A percentile compares a stretch with the other conserved stretches of the same genome.
These are phyloP conservation scores for Fusarium sp. DNA, from an alignment of 2,329 filamentous ascomycete genomes.

Conservation along the genomic window DNA sequence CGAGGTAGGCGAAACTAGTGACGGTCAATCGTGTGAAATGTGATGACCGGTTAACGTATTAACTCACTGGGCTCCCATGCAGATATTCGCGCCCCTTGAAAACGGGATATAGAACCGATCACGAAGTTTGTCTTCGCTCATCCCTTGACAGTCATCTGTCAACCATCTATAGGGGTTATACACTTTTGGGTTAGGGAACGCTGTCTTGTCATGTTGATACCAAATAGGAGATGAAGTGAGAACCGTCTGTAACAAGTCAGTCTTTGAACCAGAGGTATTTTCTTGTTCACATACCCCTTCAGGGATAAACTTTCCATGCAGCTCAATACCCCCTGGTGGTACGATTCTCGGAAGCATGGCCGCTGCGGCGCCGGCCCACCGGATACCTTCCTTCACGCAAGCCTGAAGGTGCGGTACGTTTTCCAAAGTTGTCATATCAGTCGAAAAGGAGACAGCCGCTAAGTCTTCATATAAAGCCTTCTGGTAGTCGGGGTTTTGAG, in stretches of 20 bases:
- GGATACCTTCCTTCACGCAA: conserved; percentile 46
- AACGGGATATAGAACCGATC: conserved; percentile 48
- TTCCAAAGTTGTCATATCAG: conserved; percentile 41
- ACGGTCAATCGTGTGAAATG: not conserved
- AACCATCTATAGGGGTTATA: conserved; percentile 47
- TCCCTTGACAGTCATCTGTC: not conserved
- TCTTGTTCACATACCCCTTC: conserved; percentile 21
- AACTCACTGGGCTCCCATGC: conserved; percentile 46
- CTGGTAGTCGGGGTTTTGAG: conserved; percentile 43
- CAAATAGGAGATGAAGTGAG: conserved; percentile 47
- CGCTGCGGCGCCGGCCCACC: conserved; percentile 44
- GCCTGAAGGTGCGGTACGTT: conserved; percentile 37
- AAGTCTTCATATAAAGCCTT: conserved; percentile 41
- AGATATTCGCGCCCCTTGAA: conserved; percentile 45
- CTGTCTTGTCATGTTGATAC: conserved; percentile 45
- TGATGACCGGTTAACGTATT: not conserved
- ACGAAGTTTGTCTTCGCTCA: conserved; percentile 31
- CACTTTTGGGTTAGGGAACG: conserved; percentile 40
- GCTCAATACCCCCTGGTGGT: conserved; percentile 37
- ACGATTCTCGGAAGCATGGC: conserved; percentile 46
- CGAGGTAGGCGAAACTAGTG: conserved; percentile 28
- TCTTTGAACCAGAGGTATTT: not conserved
- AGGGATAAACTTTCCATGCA: conserved; percentile 40
- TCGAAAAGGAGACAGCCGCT: conserved; percentile 30
- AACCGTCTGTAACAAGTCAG: conserved; percentile 28